Evolutionary conservation across 1,139 yeast species (phyloP).

Genomic region (Geotrichum carabidarum): DNA sequence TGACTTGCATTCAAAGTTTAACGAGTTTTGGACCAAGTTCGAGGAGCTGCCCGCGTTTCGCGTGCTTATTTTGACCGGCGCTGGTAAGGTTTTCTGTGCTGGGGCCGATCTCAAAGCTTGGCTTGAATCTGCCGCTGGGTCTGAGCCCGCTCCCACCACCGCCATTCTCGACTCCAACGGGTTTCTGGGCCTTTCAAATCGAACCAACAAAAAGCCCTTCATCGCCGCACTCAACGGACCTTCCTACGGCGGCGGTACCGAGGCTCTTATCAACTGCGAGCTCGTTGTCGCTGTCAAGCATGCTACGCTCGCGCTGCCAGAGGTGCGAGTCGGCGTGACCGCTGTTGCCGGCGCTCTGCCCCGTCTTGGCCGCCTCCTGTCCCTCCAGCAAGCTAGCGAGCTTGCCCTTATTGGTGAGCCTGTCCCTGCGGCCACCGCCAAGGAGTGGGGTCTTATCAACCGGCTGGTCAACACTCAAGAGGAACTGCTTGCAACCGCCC

Average conservation of each 20-base stretch:
- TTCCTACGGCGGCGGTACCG: slow-evolving; percentile 36
- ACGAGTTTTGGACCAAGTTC: slow-evolving; percentile 31
- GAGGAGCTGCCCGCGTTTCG: slow-evolving; percentile 28
- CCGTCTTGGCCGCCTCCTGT: slow-evolving; percentile 29
- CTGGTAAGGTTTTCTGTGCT: slow-evolving; percentile 33
- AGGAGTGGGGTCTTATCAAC: slow-evolving; percentile 34
- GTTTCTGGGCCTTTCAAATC: slow-evolving; percentile 34
- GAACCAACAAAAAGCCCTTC: slow-evolving; percentile 31
- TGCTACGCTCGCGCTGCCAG: slow-evolving; percentile 33
- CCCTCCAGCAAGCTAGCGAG: slow-evolving; percentile 33
- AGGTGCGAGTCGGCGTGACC: slow-evolving; percentile 34
- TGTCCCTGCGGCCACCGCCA: slow-evolving; percentile 30
- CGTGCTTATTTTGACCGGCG: slow-evolving; percentile 34
- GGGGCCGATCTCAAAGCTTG: slow-evolving; percentile 33
- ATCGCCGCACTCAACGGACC: slow-evolving; percentile 35
- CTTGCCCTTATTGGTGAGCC: slow-evolving; percentile 34
- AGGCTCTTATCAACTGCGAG: slow-evolving; percentile 34
- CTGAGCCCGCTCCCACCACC: not conserved
- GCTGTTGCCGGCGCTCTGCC: slow-evolving; percentile 37
- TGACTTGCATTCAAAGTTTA: slow-evolving; percentile 23
- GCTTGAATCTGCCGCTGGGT: slow-evolving; percentile 9
- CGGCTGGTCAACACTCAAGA: slow-evolving; percentile 26
- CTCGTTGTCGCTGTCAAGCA: slow-evolving; percentile 31
- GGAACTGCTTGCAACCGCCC: slow-evolving; percentile 30
- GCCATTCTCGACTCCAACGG: slow-evolving; percentile 20